These are phyloP conservation scores for Annulohypoxylon nitens DNA, from an alignment of 495 filamentous ascomycete species.

Conservation along the genomic window DNA sequence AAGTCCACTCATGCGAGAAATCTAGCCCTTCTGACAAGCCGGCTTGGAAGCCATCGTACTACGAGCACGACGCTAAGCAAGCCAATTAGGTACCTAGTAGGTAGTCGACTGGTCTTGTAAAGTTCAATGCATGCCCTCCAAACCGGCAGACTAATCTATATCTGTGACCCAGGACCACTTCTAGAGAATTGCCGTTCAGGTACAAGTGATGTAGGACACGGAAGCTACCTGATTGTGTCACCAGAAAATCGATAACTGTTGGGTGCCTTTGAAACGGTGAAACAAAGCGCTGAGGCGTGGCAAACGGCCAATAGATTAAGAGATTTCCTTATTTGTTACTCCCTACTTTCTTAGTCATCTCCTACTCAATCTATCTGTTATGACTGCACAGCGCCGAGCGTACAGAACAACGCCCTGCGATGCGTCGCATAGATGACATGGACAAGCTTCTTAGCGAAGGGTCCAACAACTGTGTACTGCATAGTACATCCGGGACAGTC, in stretches of 20 bases:
- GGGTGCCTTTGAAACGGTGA: background rate
- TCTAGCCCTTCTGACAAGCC: slow-evolving; percentile 9
- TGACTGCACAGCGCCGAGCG: background rate
- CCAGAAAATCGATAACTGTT: slow-evolving; percentile 1
- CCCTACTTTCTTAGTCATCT: background rate
- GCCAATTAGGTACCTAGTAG: background rate
- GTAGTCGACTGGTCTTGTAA: background rate
- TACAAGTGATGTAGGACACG: slow-evolving; percentile 5
- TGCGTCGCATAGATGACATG: slow-evolving; percentile 2
- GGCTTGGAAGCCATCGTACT: slow-evolving; percentile 8
- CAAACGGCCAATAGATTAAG: background rate
- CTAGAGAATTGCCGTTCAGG: slow-evolving; percentile 8
- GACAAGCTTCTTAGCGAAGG: background rate
- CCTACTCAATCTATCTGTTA: background rate
- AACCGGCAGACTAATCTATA: background rate
- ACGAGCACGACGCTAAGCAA: background rate
- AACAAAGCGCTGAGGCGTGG: background rate
- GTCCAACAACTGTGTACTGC: background rate
- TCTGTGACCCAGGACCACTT: background rate
- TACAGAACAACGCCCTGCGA: background rate
- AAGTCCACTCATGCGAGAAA: slow-evolving; percentile 5
- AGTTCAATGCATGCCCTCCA: background rate
- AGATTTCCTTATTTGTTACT: background rate
- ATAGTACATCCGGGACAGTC: background rate
- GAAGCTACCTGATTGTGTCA: background rate